Base-by-base conservation (phyloP, 176 grass and related monocot genomes). In the Leersia perrieri region DNA sequence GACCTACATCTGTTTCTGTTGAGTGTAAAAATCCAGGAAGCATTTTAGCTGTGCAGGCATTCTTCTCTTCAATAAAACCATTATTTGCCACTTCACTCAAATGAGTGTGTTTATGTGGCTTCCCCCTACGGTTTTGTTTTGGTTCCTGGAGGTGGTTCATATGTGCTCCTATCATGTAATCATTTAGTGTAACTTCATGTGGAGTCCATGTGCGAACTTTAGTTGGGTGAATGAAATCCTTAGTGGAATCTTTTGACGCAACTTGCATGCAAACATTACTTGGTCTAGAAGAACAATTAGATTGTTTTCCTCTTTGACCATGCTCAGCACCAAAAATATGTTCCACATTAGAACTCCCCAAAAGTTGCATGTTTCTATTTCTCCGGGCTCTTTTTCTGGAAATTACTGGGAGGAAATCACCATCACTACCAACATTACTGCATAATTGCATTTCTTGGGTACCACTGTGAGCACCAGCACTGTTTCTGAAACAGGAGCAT, bases 41-140 rank as follows among this genome's bases (percentile, higher is more conserved):
- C 15, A 66, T 68, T 76, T 15, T 60, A 42, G 38, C 40, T 55
- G 28, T 34, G 72, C 47, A 0, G 5, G 34, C 58, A 49, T 69
- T 3, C 14, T 49, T 14, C 18, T 28, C 80, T 73, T 83, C 5
- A 70, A 26, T 58, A 27, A 62, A 72, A 70, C 30, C 33, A 55
- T 10, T 27, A 7, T 57, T 74, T 70, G 25, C 40, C 33, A 34
- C 22, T 44, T 57, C 73, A 47, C 26, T 44, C 36, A 62, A 76
- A 66, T 9, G 60, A 42, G 45, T 22, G 13, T 38, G 39, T n/a
- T 67, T 70, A 7, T 60, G 25, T 3, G 41, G 5, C 34, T 70
- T 80, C 29, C n/a, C 70, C 66, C 64, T 80, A 28, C 47, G 35
- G 16, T 75, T 87, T 70, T 79, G 31, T 79, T 90, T 84, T 30